A percentile compares a stretch with the other conserved stretches of the same genome.
Conservation (phyloP, 2,329 filamentous ascomycete genomes). For the Fusarium protoensiforme region DNA sequence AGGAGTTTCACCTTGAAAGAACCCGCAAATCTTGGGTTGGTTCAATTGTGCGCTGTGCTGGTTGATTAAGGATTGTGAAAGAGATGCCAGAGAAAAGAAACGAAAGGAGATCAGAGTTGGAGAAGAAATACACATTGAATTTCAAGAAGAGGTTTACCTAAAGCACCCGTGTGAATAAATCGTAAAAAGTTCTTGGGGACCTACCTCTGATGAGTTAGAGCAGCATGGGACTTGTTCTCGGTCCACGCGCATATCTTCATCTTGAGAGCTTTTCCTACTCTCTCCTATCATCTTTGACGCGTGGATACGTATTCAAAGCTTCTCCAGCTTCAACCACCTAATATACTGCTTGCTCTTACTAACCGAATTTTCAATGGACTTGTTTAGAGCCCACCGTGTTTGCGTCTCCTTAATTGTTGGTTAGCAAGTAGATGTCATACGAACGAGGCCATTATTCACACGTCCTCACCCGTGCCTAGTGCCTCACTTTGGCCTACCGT, state of each 20-base stretch:
- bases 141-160: background rate
- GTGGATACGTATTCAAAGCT: too few relatives aligned
- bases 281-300: background rate
- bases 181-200: background rate
- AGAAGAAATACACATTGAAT: background rate
- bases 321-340: too few relatives aligned
- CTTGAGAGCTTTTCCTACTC: fast-evolving
- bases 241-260: background rate
- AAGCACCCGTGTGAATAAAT: background rate
- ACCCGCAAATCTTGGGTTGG: background rate
- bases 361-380: too few relatives aligned
- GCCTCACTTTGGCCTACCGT: too few relatives aligned
- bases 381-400: too few relatives aligned
- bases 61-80: background rate
- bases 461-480: too few relatives aligned
- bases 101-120: background rate
- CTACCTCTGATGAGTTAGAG: background rate
- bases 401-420: too few relatives aligned
- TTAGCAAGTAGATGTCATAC: too few relatives aligned
- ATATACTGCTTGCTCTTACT: too few relatives aligned
- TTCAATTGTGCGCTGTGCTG: background rate
- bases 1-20: background rate
- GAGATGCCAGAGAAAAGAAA: background rate
- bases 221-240: background rate
- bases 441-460: too few relatives aligned